Base-by-base conservation (phyloP, 1,284 basidiomycete genomes). In the Apiotrichum laibachii region DNA sequence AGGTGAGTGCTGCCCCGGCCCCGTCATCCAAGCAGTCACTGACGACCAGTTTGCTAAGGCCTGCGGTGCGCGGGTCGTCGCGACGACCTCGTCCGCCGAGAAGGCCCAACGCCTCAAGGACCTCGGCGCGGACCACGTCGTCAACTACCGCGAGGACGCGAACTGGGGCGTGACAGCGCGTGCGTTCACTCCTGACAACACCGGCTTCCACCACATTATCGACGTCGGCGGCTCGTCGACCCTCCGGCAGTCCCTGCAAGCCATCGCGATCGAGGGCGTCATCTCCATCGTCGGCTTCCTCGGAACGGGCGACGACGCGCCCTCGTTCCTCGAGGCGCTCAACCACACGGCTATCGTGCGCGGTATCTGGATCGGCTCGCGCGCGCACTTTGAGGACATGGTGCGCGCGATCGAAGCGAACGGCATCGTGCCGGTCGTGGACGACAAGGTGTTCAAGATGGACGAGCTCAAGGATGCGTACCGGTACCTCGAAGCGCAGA, bases 211-310 rank as follows among this genome's bases (percentile, higher is more conserved):
- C 58, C 82, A 84, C 65, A 70, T 86, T 43, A 73, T 86, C 49
- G 85, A 86, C 42, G 82, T 83, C 44, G 83, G 84, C 4, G 84
- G 85, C 1, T 63, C 78, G 4, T 80, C 81, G 12, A 85, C 84
- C 7, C 71, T 86, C 2, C 57, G 67, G 12, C 81, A 82, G 60
- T 80, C 79, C 8, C 72, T 83, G 57, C 77, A 77, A 9, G 77
- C 81, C 7, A 68, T 82, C 55, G 71, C 72, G 53, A 66, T 75
- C 18, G 80, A 79, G 9, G 85, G 85, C 2, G 75, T 79, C 18
- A 74, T 86, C 54, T 77, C 82, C 55, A 67, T 81, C 48, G 82
- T 86, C 46, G 84, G 85, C 11, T 75, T 77, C 47, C 73, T 84
- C 8, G 6, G 4, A 7, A 7, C 6, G 12, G 65, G 53, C n/a